Evolutionary conservation across 352 stramenopile species (phyloP).

Genomic region (Globisporangium polare): DNA sequence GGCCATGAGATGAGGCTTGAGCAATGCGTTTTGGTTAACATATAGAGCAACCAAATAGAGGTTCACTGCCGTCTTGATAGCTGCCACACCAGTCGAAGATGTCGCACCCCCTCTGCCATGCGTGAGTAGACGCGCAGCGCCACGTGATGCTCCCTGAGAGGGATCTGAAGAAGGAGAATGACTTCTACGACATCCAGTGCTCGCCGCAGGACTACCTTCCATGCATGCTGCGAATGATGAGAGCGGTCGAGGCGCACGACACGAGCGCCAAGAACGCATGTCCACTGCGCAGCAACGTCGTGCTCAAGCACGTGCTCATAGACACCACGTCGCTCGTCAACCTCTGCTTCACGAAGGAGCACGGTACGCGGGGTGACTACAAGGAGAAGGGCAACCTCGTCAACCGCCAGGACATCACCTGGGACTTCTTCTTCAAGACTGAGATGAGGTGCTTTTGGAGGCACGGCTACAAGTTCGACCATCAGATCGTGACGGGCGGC

Average conservation of each 20-base stretch:
- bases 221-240: conserved; percentile 1
- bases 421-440: background rate
- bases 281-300: background rate
- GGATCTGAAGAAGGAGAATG: background rate
- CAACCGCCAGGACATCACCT: no score
- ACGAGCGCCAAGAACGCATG: no score
- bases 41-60: no score
- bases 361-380: no score
- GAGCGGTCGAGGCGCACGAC: background rate
- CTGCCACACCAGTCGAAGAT: background rate
- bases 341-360: background rate
- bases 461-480: background rate
- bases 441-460: background rate
- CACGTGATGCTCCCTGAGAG: background rate
- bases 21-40: no score
- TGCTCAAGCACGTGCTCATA: background rate
- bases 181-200: background rate
- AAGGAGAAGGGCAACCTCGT: no score
- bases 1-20: no score
- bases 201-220: background rate
- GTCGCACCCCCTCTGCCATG: background rate
- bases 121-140: background rate
- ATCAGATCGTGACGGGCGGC: background rate
- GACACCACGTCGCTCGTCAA: background rate
- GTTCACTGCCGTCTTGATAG: no score